These are phyloP conservation scores for Lecanoromycetidae sp. DNA, from an alignment of 2,329 filamentous ascomycete genomes.

Conservation along the genomic window DNA sequence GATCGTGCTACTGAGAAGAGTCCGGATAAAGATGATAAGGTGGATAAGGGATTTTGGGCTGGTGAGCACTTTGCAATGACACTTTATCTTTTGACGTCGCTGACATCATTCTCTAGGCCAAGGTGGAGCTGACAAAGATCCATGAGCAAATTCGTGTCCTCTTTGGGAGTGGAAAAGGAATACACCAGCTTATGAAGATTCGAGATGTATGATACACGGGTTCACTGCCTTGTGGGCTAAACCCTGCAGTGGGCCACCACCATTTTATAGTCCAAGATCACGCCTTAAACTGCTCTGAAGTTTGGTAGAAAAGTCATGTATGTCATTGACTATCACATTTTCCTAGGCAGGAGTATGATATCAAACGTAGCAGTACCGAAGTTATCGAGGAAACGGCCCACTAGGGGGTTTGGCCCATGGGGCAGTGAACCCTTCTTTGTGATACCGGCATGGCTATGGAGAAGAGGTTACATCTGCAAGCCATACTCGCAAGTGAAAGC, in stretches of 20 bases:
- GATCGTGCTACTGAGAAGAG: slow-evolving; percentile 34
- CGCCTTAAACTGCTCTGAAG: background rate
- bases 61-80: slow-evolving; percentile 18
- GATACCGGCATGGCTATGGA: no score
- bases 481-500: no score
- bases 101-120: slow-evolving; percentile 14
- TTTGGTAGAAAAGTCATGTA: background rate
- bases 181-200: background rate
- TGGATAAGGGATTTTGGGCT: slow-evolving; percentile 41
- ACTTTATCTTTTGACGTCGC: background rate
- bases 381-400: no score
- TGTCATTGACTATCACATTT: background rate
- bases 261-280: no score
- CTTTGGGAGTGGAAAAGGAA: background rate
- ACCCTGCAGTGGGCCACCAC: no score
- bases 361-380: no score
- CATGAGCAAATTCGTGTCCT: background rate
- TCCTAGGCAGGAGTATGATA: no score
- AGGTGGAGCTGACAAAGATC: slow-evolving; percentile 19
- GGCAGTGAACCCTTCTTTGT: no score
- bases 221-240: no score
- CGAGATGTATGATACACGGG: background rate
- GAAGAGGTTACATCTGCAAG: no score
- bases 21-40: slow-evolving; percentile 36
- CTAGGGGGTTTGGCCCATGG: no score